These are phyloP conservation scores for Trichophyton verrucosum DNA, from an alignment of 2,329 filamentous ascomycete genomes.

Conservation along the genomic window DNA sequence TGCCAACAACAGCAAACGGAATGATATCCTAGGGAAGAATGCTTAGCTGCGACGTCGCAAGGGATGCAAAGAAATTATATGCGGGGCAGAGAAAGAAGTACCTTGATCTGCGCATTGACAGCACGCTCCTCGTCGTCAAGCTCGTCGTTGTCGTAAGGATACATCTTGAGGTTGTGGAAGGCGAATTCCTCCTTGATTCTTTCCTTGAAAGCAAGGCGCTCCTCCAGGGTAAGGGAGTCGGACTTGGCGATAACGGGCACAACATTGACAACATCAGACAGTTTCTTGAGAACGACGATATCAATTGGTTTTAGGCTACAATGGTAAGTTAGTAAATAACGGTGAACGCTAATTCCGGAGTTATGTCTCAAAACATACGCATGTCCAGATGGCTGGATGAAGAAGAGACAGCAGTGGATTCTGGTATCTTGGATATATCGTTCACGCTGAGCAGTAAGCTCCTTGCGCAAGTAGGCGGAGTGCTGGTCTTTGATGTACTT, in stretches of 20 bases:
- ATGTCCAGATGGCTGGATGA: constrained; percentile 97
- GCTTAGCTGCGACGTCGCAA: not conserved
- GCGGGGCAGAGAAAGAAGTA: constrained; percentile 40
- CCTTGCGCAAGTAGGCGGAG: constrained; percentile 96
- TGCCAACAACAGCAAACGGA: constrained; percentile 94
- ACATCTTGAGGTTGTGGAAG: constrained; percentile 99
- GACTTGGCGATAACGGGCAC: constrained; percentile 98
- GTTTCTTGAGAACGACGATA: constrained; percentile 98
- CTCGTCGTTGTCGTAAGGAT: constrained; percentile 98
- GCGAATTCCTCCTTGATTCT: constrained; percentile 98
- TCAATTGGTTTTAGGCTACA: constrained; percentile 83
- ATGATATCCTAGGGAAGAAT: constrained; percentile 59
- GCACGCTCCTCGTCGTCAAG: constrained; percentile 92
- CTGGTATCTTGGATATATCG: constrained; percentile 98
- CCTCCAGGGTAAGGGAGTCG: constrained; percentile 88
- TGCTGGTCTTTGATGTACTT: constrained; percentile 99
- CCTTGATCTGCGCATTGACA: constrained; percentile 94
- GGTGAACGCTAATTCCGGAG: not conserved
- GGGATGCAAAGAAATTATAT: not conserved
- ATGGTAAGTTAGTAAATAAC: constrained; percentile 4
- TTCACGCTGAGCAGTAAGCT: constrained; percentile 96
- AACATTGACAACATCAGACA: constrained; percentile 97
- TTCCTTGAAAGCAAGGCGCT: constrained; percentile 94
- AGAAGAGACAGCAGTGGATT: constrained; percentile 99
- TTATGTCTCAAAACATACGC: constrained; percentile 39